Base-by-base conservation (phyloP, 1,139 yeast species). In the Pichia inconspicua region DNA sequence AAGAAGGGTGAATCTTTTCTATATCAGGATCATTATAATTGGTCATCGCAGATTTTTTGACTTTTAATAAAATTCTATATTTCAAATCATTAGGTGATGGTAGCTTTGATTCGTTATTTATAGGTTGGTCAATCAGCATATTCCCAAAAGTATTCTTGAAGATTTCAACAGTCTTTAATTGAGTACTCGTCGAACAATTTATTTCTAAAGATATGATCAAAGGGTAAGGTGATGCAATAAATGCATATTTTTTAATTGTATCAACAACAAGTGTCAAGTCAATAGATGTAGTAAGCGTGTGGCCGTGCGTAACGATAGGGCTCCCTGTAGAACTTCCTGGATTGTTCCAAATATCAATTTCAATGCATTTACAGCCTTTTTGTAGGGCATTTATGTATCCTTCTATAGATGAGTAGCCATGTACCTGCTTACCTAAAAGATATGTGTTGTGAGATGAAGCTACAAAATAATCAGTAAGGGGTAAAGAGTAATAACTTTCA, bases 401-500 rank as follows among this genome's bases (percentile, higher is more conserved):
- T 60, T 92, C 97, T 1, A 88, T 78, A 0, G 96, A 85, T 0
- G 97, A 86, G 15, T 77, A 80, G n/a, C 94, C 96, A 1, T 82
- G 95, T n/a, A 88, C 75, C 61, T 94, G 98, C 35, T 95, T 74
- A 0, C 97, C 98, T 27, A 81, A 67, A 11, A 94, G 70, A 62
- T 92, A 94, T 0, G 98, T 94, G 63, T 94, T 94, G 64, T 94
- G 99, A 0, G 97, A 89, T 0, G 97, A 86, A 0, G 96, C 87
- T 31, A 94, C 84, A 60, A 72, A 89, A 61, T 94, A 94, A 55
- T 89, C 92, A 58, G 80, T 87, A 40, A 94, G 62, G 0, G 98
- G 97, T 37, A 74, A 73, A 2, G 78, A 65, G 57, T 77, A 77
- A 40, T 50, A 48, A 6, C 37, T 8, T 56, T 84, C 84, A 52